Percentiles rank a stretch among this genome's conserved stretches.
phyloP scores from a whole-genome alignment of 495 filamentous ascomycete species.

The Xylaria palmicola region DNA sequence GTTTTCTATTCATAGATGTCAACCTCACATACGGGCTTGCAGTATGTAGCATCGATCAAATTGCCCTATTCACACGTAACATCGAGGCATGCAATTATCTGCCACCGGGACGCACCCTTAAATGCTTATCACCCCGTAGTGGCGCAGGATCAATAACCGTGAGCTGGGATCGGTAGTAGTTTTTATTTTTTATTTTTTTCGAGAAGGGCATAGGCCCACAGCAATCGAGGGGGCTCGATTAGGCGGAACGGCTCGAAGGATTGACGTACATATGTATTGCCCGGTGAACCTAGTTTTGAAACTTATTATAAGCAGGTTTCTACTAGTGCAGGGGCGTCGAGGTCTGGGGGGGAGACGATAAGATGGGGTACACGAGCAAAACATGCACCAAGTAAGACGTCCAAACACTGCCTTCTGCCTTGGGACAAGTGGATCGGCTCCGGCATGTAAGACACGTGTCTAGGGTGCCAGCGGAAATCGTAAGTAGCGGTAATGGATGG shows the following conservation, averaged over 20 bases:
- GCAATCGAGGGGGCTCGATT: neutral
- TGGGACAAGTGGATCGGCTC: neutral
- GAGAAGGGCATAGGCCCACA: neutral
- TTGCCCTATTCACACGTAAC: neutral
- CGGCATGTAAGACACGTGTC: conserved; percentile 12
- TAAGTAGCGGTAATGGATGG: neutral
- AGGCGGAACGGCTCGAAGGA: conserved; percentile 11
- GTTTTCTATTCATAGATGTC: conserved; percentile 15
- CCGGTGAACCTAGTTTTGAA: neutral
- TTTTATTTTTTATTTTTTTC: too few relatives aligned
- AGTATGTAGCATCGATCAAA: conserved; percentile 9
- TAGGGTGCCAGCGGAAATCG: neutral
- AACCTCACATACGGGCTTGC: conserved; percentile 1
- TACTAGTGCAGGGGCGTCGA: neutral
- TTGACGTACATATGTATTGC: conserved; percentile 1
- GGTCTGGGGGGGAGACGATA: neutral
- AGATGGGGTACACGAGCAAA: neutral
- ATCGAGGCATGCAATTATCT: neutral
- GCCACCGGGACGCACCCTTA: neutral
- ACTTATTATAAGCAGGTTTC: conserved; percentile 3
- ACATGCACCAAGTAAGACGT: neutral
- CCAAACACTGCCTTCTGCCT: conserved; percentile 3
- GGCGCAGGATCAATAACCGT: conserved; percentile 16
- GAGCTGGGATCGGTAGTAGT: conserved; percentile 8
- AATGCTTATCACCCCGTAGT: neutral